phyloP scores from a whole-genome alignment of 2,329 filamentous ascomycete genomes.

The Colletotrichum coccodes region DNA sequence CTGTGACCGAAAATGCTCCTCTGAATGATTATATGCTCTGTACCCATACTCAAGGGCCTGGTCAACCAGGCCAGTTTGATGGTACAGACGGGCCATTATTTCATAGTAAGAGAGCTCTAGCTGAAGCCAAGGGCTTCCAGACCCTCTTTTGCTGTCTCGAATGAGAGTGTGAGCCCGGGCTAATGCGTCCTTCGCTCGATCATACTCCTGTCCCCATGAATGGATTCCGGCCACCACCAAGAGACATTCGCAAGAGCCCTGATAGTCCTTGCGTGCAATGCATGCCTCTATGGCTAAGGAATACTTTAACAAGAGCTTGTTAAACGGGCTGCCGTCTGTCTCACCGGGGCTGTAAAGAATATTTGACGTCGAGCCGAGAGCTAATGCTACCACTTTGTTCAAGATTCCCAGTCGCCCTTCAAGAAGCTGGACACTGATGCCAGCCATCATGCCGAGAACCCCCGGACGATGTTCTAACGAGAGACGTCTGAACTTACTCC shows the following conservation, averaged over 20 bases:
- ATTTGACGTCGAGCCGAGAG: not conserved
- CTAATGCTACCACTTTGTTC: not conserved
- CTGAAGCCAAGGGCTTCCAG: not conserved
- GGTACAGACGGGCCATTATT: not conserved
- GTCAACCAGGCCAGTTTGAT: not conserved
- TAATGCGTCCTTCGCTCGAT: not conserved
- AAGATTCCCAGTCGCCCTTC: not conserved
- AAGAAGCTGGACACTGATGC: not conserved
- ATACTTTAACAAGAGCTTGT: not conserved
- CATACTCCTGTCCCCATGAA: not conserved
- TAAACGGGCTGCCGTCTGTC: not conserved
- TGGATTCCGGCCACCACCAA: not conserved
- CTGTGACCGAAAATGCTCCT: not conserved
- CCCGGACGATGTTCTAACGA: not conserved
- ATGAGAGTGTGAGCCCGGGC: not conserved
- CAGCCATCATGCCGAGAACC: not conserved
- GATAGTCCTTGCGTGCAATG: not conserved
- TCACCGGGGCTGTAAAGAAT: not conserved
- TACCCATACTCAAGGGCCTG: not conserved
- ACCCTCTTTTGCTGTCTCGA: not conserved
- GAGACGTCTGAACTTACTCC: not conserved
- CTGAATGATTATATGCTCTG: not conserved
- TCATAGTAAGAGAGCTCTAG: not conserved
- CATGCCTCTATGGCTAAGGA: not conserved
- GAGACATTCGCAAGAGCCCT: not conserved